phyloP scores from a whole-genome alignment of 305 asterid genomes.

The Ilex paraguariensis region DNA sequence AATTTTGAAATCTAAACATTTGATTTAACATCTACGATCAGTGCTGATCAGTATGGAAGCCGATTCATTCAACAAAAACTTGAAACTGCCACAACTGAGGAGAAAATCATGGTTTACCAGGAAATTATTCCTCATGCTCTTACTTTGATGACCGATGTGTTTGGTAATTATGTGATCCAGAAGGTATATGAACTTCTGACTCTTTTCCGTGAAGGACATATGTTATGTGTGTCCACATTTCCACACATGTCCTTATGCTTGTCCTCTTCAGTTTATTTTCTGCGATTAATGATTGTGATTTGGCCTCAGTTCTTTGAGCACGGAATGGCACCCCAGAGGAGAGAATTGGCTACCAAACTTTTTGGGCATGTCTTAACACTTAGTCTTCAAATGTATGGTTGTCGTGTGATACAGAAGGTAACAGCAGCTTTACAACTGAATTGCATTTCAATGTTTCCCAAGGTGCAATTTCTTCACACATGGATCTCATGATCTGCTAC shows the following conservation, averaged over 20 bases:
- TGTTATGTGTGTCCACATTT: background rate
- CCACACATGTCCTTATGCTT: no score
- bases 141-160: constrained; percentile 94
- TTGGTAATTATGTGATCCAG: constrained; percentile 94
- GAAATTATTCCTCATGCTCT: constrained; percentile 95
- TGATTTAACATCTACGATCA: constrained; percentile 23
- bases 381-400: constrained; percentile 92
- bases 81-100: constrained; percentile 89
- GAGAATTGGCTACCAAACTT: constrained; percentile 70
- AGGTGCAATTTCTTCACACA: background rate
- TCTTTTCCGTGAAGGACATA: constrained; percentile 1
- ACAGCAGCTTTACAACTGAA: constrained; percentile 11
- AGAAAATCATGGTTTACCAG: constrained; percentile 86
- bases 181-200: constrained; percentile 45
- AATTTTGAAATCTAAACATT: constrained; percentile 7
- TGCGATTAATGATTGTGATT: no score
- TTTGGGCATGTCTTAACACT: constrained; percentile 66
- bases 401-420: constrained; percentile 92
- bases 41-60: constrained; percentile 98
- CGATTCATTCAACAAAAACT: constrained; percentile 97
- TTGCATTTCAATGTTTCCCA: background rate
- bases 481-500: background rate
- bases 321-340: constrained; percentile 68
- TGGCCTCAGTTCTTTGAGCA: constrained; percentile 65
- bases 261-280: background rate